Evolutionary conservation across 352 stramenopile genomes (phyloP), one percentile per base, ranked within the genome.

Genomic region (Thraustochytrium sp.): DNA sequence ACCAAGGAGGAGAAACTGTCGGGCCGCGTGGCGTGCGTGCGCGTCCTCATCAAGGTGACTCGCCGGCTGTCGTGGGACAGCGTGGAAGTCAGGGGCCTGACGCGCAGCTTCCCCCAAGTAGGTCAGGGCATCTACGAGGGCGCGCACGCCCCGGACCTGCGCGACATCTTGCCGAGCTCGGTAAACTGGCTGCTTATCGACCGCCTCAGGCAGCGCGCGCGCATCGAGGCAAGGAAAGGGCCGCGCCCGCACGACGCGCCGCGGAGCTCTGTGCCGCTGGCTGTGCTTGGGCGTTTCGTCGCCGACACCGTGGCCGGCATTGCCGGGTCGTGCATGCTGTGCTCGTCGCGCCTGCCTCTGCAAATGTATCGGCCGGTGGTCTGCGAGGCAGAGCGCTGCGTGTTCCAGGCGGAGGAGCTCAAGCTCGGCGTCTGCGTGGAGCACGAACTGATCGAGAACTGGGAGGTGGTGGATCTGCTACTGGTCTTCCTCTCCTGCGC

Each of bases 371-470:
- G 59, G 9, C 59, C 59, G 8, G 18, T 29, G 0, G 59, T 72
- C 11, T 72, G 59, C 40, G 59, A 44, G 9, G 40, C 36, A 5
- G 59, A 72, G 23, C 34, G 26, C 8, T 72, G 59, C 59, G 21
- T 72, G 16, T 72, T 72, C 40, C 59, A 72, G n/a, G 34, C 59
- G 16, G 59, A 72, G 59, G 59, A 72, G 26, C 59, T 72, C 40
- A 72, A 72, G 59, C 59, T 72, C 36, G 59, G 59, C 0, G 59
- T 44, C 21, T 44, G 40, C 59, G 40, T 72, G 9, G 59, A 72
- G 36, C n/a, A 72, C 40, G 59, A 72, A 31, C 36, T 72, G 16
- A 0, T 72, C 40, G 59, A 72, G 26, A 72, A 72, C 8, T 72
- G 36, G 59, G 26, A 18, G 3, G 59, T 72, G 8, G 13, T 72